phyloP scores from a whole-genome alignment of 192 early-diverging fungal genomes.

The Coemansia sp. region DNA sequence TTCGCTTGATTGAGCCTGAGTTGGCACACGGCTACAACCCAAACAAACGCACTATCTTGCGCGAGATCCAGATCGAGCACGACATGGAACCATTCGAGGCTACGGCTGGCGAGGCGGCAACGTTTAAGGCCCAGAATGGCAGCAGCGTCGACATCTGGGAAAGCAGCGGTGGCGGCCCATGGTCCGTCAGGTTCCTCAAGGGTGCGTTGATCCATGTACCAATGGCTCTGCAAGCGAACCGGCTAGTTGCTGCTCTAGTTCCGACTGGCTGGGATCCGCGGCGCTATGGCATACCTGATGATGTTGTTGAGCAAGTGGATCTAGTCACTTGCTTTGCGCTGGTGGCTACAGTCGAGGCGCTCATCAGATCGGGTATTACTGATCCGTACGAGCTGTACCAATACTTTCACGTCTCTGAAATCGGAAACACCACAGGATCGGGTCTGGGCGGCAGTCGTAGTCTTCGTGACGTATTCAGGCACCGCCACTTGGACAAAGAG shows the following conservation, averaged over 20 bases:
- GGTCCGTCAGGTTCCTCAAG: constrained; percentile 80
- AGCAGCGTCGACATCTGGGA: constrained; percentile 66
- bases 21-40: constrained; percentile 86
- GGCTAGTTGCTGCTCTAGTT: constrained; percentile 80
- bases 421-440: constrained; percentile 85
- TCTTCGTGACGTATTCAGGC: constrained; percentile 59
- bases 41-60: constrained; percentile 75
- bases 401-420: constrained; percentile 90
- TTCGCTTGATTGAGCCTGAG: constrained; percentile 77
- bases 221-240: constrained; percentile 80
- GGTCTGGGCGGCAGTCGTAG: constrained; percentile 76
- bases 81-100: constrained; percentile 87
- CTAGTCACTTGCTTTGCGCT: constrained; percentile 80
- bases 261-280: constrained; percentile 94
- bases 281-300: constrained; percentile 83
- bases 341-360: constrained; percentile 88
- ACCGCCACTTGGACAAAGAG: constrained; percentile 73
- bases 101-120: constrained; percentile 79
- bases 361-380: constrained; percentile 86
- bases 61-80: constrained; percentile 85
- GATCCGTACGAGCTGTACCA: constrained; percentile 96
- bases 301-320: constrained; percentile 86
- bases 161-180: constrained; percentile 53
- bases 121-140: constrained; percentile 80
- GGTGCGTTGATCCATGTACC: constrained; percentile 84